Evolutionary conservation across 495 filamentous ascomycete species (phyloP).

Genomic region (Hypoxylon rickii): DNA sequence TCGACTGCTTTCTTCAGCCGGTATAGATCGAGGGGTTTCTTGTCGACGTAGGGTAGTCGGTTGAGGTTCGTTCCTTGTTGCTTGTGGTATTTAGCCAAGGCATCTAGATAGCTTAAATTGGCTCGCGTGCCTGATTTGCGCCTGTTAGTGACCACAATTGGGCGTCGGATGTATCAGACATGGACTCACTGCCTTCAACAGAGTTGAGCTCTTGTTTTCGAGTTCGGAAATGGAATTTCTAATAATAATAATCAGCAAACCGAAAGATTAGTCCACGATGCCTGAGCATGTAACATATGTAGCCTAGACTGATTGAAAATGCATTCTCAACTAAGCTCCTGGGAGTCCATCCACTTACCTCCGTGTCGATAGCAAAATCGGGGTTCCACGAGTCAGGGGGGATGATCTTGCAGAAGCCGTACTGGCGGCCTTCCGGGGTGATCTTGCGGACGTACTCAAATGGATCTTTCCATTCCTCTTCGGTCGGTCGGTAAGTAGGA

Average conservation of each 20-base stretch:
- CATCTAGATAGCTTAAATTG: slow-evolving; percentile 95
- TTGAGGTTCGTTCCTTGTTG: slow-evolving; percentile 94
- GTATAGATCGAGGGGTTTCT: slow-evolving; percentile 94
- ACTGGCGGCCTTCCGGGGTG: slow-evolving; percentile 77
- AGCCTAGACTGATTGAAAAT: too few relatives aligned
- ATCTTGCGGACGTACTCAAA: slow-evolving; percentile 92
- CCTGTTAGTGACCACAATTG: slow-evolving; percentile 6
- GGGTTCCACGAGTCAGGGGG: slow-evolving; percentile 94
- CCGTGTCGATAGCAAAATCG: slow-evolving; percentile 92
- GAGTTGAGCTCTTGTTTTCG: slow-evolving; percentile 97
- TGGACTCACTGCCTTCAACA: slow-evolving; percentile 90
- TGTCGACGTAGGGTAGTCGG: slow-evolving; percentile 94
- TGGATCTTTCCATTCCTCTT: slow-evolving; percentile 93
- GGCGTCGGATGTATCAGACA: slow-evolving; percentile 30
- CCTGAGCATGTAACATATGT: too few relatives aligned
- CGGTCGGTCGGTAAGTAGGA: slow-evolving; percentile 86
- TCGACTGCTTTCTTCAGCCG: slow-evolving; percentile 97
- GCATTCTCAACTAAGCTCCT: too few relatives aligned
- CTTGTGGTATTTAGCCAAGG: slow-evolving; percentile 94
- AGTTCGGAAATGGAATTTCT: slow-evolving; percentile 97
- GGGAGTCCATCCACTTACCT: slow-evolving; percentile 64
- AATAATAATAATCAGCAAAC: slow-evolving; percentile 22
- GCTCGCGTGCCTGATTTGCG: slow-evolving; percentile 76
- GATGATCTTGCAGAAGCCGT: slow-evolving; percentile 92
- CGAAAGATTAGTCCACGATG: not conserved